Conservation (phyloP, 1,284 basidiomycete species). For the Phellopilus nigrolimitatus region DNA sequence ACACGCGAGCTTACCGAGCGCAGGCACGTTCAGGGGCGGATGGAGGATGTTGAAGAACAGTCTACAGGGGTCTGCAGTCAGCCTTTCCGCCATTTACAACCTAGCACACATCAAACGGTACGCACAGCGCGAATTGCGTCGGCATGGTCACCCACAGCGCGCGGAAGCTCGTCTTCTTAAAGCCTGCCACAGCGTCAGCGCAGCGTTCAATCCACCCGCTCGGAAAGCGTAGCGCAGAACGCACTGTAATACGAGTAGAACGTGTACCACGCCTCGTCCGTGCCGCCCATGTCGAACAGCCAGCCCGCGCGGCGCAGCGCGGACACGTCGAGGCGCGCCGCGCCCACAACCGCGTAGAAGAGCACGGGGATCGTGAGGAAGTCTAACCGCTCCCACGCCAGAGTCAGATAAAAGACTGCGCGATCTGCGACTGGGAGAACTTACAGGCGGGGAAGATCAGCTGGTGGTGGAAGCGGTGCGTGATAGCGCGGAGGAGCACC, state of each 20-base stretch:
- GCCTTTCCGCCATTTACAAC: slow-evolving; percentile 12
- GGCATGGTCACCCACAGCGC: slow-evolving; percentile 76
- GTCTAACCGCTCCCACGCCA: slow-evolving; percentile 55
- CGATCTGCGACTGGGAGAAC: slow-evolving; percentile 30
- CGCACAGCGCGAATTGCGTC: slow-evolving; percentile 73
- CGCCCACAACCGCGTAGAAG: slow-evolving; percentile 79
- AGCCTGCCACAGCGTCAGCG: slow-evolving; percentile 40
- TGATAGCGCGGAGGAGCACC: slow-evolving; percentile 76
- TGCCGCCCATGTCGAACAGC: slow-evolving; percentile 80
- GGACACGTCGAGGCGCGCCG: slow-evolving; percentile 58
- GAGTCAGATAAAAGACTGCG: too few species aligned
- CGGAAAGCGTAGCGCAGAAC: slow-evolving; percentile 21
- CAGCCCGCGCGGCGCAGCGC: slow-evolving; percentile 68
- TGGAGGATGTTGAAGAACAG: slow-evolving; percentile 93
- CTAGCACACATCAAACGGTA: slow-evolving; percentile 17
- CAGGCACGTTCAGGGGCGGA: slow-evolving; percentile 91
- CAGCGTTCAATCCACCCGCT: background rate
- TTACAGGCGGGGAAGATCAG: slow-evolving; percentile 87
- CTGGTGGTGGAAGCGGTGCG: slow-evolving; percentile 79
- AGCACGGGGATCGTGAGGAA: slow-evolving; percentile 81
- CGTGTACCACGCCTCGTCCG: slow-evolving; percentile 71
- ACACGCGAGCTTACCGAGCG: slow-evolving; percentile 54
- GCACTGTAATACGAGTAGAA: slow-evolving; percentile 77
- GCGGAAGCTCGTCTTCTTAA: slow-evolving; percentile 52
- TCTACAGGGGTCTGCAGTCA: slow-evolving; percentile 30